These are phyloP conservation scores for Nitzschia sp. DNA, from an alignment of 108 stramenopile genomes.

Conservation along the genomic window DNA sequence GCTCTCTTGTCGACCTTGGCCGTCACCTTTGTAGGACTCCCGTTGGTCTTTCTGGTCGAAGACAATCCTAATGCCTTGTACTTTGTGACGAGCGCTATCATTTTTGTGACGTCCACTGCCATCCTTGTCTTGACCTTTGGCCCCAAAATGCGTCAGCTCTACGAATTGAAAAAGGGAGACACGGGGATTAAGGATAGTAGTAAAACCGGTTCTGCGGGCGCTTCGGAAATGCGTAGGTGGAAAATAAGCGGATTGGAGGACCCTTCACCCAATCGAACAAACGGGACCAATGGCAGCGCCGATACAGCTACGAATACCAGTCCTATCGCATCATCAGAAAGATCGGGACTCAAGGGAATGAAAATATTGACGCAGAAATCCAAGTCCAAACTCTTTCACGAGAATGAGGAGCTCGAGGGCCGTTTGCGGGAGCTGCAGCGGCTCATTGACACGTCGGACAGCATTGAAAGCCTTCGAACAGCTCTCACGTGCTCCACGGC, in stretches of 20 bases:
- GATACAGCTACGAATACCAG: background rate
- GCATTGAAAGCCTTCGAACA: constrained; percentile 1
- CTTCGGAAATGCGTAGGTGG: background rate
- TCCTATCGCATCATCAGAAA: background rate
- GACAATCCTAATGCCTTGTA: constrained; percentile 25
- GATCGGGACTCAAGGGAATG: constrained; percentile 6
- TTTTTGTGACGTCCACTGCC: constrained; percentile 31
- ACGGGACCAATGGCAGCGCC: background rate
- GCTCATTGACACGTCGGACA: background rate
- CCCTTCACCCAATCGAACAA: background rate
- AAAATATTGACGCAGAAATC: constrained; percentile 12
- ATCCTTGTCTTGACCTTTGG: constrained; percentile 49
- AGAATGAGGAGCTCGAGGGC: background rate
- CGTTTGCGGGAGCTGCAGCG: background rate
- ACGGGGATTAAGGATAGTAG: background rate
- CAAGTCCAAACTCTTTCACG: constrained; percentile 4
- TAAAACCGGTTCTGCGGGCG: background rate
- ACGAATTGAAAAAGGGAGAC: too few species aligned
- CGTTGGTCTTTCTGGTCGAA: constrained; percentile 36
- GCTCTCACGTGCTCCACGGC: too few species aligned
- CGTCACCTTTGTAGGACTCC: constrained; percentile 40
- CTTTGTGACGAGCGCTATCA: constrained; percentile 26
- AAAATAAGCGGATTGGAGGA: background rate
- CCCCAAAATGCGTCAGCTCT: constrained; percentile 44
- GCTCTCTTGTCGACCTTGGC: constrained; percentile 26